phyloP scores from a whole-genome alignment of 805 yeast genomes.

The Vanderwaltozyma tropicalis region DNA sequence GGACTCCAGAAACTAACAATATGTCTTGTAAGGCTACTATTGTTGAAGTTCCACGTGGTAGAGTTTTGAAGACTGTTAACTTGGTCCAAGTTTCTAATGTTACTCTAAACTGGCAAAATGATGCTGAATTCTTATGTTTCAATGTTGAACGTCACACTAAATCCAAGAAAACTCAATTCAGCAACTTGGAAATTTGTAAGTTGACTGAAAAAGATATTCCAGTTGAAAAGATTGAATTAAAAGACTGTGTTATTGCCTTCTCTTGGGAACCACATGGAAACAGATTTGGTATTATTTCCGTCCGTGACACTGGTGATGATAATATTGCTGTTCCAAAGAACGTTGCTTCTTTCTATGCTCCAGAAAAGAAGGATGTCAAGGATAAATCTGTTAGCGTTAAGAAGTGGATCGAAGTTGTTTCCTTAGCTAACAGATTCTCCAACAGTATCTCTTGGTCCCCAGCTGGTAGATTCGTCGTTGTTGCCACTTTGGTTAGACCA shows the following conservation, averaged over 20 bases:
- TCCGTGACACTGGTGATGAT: conserved; percentile 38
- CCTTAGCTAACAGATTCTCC: conserved; percentile 49
- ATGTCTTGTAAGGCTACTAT: conserved; percentile 92
- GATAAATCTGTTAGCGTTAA: conserved; percentile 33
- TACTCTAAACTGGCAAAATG: conserved; percentile 87
- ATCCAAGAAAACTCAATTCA: conserved; percentile 82
- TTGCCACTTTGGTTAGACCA: conserved; percentile 37
- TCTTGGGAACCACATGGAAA: conserved; percentile 95
- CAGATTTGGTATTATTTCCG: conserved; percentile 71
- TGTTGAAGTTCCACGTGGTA: conserved; percentile 76
- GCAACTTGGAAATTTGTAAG: conserved; percentile 87
- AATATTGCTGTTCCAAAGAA: conserved; percentile 60
- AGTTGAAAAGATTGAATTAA: conserved; percentile 86
- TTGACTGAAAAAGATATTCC: conserved; percentile 83
- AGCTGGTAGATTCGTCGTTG: conserved; percentile 72
- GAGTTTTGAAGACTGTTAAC: conserved; percentile 80
- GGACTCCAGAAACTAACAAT: conserved; percentile 92
- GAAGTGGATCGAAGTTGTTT: conserved; percentile 52
- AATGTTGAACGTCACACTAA: conserved; percentile 96
- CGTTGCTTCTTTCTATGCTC: conserved; percentile 68
- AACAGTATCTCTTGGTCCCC: conserved; percentile 85
- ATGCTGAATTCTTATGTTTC: conserved; percentile 75
- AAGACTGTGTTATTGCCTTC: conserved; percentile 77
- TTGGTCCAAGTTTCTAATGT: conserved; percentile 90
- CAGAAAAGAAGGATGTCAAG: conserved; percentile 51